Evolutionary conservation across 352 stramenopile species (phyloP).

Genomic region (Globisporangium alternatum): DNA sequence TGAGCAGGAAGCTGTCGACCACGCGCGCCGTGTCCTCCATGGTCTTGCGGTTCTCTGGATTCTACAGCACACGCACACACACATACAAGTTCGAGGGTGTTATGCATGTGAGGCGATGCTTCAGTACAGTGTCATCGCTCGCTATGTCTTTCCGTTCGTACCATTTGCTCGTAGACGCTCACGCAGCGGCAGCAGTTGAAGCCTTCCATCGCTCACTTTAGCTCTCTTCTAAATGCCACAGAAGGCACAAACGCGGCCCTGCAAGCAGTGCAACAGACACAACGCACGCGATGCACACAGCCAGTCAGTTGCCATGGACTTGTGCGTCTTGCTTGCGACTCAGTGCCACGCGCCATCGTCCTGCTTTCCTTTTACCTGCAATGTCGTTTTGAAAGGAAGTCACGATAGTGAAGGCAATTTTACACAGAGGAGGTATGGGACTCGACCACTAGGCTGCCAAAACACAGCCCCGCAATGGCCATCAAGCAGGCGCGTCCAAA

Average conservation of each 20-base stretch:
- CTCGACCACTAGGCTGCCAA: no score
- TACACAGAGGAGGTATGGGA: no score
- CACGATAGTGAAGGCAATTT: not conserved
- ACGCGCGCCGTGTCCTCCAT: conserved; percentile 83
- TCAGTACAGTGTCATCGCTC: not conserved
- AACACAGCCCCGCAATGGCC: no score
- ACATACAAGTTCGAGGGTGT: not conserved
- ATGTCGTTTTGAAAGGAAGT: not conserved
- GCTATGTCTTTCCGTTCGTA: conserved; percentile 14
- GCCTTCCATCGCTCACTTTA: conserved; percentile 9
- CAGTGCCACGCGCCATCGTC: not conserved
- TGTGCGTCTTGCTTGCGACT: not conserved
- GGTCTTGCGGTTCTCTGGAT: conserved; percentile 66
- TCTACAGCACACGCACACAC: conserved; percentile 30
- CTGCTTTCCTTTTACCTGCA: not conserved
- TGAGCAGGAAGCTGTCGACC: conserved; percentile 61
- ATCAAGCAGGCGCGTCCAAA: no score
- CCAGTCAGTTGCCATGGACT: not conserved
- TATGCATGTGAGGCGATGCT: not conserved
- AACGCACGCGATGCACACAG: not conserved
- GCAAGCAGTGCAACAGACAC: not conserved
- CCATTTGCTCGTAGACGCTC: conserved; percentile 80
- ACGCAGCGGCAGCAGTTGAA: conserved; percentile 64
- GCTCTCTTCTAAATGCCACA: not conserved
- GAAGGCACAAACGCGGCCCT: not conserved